These are phyloP conservation scores for Zygosaccharomyces gambellarensis DNA, from an alignment of 805 yeast genomes.

Conservation along the genomic window DNA sequence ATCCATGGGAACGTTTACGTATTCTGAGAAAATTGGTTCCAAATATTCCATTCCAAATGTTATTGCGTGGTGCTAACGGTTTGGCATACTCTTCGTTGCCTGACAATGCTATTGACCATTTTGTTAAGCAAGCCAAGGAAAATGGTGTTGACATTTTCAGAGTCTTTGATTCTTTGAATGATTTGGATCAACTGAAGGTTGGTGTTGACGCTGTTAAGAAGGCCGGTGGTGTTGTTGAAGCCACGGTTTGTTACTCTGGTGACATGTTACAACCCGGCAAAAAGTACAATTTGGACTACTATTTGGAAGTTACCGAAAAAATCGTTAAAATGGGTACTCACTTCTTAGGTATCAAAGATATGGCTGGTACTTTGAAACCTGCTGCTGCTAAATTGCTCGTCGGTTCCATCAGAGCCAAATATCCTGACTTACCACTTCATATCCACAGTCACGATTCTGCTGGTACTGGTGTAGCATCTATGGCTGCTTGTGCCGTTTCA, in stretches of 20 bases:
- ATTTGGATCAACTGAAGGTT: constrained; percentile 91
- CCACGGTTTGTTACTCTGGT: constrained; percentile 97
- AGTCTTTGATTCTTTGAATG: constrained; percentile 96
- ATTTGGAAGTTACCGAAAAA: constrained; percentile 71
- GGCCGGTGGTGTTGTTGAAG: constrained; percentile 99
- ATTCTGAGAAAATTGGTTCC: constrained; percentile 86
- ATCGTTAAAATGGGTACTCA: constrained; percentile 95
- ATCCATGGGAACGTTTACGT: constrained; percentile 96
- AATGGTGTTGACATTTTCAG: constrained; percentile 97
- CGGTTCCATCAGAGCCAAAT: constrained; percentile 73
- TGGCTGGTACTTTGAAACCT: constrained; percentile 99
- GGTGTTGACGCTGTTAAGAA: constrained; percentile 97
- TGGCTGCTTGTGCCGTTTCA: constrained; percentile 89
- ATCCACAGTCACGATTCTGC: constrained; percentile 99
- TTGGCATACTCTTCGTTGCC: constrained; percentile 97
- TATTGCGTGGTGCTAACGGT: constrained; percentile 98
- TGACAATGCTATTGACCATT: constrained; percentile 97
- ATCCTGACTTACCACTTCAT: constrained; percentile 94
- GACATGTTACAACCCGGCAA: constrained; percentile 95
- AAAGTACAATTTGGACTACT: constrained; percentile 92
- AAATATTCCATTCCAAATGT: constrained; percentile 98
- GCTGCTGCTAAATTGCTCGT: constrained; percentile 81
- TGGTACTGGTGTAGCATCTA: constrained; percentile 97
- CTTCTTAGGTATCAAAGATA: constrained; percentile 94
- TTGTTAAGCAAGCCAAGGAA: constrained; percentile 89